phyloP scores from a whole-genome alignment of 768 basidiomycete species.

The Kwoniella pini region DNA sequence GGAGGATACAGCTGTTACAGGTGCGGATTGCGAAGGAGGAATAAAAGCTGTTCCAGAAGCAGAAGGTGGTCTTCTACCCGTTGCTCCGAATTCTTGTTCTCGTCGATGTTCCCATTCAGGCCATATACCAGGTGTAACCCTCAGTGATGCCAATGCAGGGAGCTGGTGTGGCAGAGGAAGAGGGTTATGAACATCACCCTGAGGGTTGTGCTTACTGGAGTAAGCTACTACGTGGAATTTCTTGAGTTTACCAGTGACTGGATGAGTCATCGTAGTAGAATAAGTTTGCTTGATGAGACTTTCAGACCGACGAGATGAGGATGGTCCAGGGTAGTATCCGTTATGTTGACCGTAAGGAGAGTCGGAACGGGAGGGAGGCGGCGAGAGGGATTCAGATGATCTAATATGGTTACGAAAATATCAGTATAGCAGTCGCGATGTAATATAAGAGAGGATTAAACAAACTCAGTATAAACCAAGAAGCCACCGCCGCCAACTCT shows the following conservation, averaged over 20 bases:
- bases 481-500: conserved; percentile 49
- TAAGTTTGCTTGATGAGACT: conserved; percentile 53
- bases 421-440: not conserved
- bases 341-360: conserved; percentile 14
- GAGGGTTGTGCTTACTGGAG: conserved; percentile 45
- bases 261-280: conserved; percentile 46
- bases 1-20: conserved; percentile 20
- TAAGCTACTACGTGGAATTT: conserved; percentile 52
- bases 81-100: conserved; percentile 20
- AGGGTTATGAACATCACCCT: conserved; percentile 39
- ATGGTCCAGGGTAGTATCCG: conserved; percentile 13
- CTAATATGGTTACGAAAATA: conserved; percentile 4
- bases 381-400: conserved; percentile 26
- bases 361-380: conserved; percentile 21
- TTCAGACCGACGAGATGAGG: conserved; percentile 22
- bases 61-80: conserved; percentile 9
- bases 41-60: conserved; percentile 1
- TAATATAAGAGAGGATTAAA: not conserved
- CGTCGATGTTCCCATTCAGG: conserved; percentile 46
- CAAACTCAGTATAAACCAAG: conserved; percentile 49
- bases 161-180: conserved; percentile 45
- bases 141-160: conserved; percentile 33
- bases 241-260: conserved; percentile 37
- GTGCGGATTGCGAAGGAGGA: conserved; percentile 23
- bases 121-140: conserved; percentile 45